Base-by-base conservation (phyloP, 2,329 filamentous ascomycete genomes). In the Botrytis fragariae region DNA sequence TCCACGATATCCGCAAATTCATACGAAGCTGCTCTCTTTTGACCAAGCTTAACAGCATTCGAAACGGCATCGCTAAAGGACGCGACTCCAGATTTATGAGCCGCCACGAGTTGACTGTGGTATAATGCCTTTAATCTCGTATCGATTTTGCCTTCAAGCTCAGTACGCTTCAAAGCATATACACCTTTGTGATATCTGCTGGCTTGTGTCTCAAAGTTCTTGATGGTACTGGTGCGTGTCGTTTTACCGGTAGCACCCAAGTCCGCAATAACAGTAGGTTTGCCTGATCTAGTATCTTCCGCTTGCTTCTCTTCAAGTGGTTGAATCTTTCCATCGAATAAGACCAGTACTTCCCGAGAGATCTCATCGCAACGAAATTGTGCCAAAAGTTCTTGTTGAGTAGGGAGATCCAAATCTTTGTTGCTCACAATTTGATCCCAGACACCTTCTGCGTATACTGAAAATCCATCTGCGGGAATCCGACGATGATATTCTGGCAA, bases 361-460 rank as follows among this genome's bases (percentile, higher is more conserved):
- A 99, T 99, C 83, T 99, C 96, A 81, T 99, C 96, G 82, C 96
- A 99, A 77, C 96, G 90, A 85, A 98, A 99, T 82, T 99, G 96
- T 18, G 96, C 96, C 71, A 99, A 87, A 63, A 99, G 87, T 82
- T 99, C 96, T 83, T 99, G 96, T 82, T 99, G 96, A 0, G 96
- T 98, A 5, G 96, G 96, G 74, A 99, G 84, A 83, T 99, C 96
- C 72, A 99, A 87, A 80, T 99, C 96, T 83, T 99, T 99, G 87
- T 99, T 99, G 85, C 95, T 93, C 79, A 97, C 95, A 81, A 99
- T 99, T 83, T 98, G 95, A 79, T 98, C 95, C 96, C 96, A 99
- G 62, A 99, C 90, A 59, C 95, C 94, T 81, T 96, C 91, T 0
- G 96, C 95, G 79, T 99, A 99, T 74, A 94, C 87, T 0, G 95